Evolutionary conservation across 2,329 filamentous ascomycete genomes (phyloP).

Genomic region (Aspergillus alliaceus): DNA sequence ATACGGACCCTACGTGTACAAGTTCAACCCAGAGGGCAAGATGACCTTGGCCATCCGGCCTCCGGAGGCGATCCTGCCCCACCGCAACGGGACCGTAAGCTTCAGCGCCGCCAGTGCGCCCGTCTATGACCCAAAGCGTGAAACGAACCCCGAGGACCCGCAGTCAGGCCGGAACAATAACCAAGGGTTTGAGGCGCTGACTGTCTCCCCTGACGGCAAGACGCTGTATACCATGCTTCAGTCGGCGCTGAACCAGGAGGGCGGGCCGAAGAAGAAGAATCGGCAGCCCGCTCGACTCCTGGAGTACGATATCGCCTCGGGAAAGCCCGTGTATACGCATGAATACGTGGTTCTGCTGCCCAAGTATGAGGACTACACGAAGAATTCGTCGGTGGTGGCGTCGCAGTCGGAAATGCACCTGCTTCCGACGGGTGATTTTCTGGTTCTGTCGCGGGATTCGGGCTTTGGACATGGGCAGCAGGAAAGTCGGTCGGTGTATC

Average conservation of each 20-base stretch:
- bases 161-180: conserved; percentile 68
- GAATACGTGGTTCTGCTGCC: conserved; percentile 70
- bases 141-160: conserved; percentile 57
- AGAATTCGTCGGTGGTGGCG: conserved; percentile 56
- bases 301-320: conserved; percentile 59
- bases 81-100: conserved; percentile 60
- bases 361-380: conserved; percentile 53
- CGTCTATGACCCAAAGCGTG: conserved; percentile 53
- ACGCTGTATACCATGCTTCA: conserved; percentile 67
- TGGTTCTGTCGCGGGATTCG: conserved; percentile 66
- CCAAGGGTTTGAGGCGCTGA: conserved; percentile 72
- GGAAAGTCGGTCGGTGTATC: conserved; percentile 58
- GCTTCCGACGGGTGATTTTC: conserved; percentile 63
- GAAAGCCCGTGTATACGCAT: conserved; percentile 49
- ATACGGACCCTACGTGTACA: conserved; percentile 70
- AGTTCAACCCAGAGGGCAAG: conserved; percentile 58
- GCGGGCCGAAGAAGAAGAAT: conserved; percentile 55
- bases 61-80: conserved; percentile 63
- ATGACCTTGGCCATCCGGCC: conserved; percentile 66
- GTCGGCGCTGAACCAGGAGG: conserved; percentile 63
- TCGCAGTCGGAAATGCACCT: conserved; percentile 69
- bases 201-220: conserved; percentile 61
- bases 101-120: conserved; percentile 67
- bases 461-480: conserved; percentile 59
- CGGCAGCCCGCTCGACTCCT: conserved; percentile 62